Conservation (phyloP, 2,329 filamentous ascomycete genomes). For the Paracorniculantispora psalliotae region DNA sequence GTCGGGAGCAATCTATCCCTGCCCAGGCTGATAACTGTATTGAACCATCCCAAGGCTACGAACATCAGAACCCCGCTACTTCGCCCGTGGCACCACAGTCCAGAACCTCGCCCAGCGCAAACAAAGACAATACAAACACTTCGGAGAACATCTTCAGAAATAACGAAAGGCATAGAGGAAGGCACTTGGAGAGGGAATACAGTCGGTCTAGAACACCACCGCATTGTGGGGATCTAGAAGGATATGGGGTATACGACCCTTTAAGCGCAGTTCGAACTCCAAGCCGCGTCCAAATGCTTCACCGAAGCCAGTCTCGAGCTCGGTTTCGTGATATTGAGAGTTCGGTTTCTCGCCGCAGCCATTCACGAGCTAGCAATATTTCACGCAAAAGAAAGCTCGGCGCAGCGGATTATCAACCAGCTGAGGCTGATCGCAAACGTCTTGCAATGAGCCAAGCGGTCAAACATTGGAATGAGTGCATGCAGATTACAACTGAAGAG, state of each 20-base stretch:
- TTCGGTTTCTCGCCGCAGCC: neutral
- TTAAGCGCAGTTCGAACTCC: neutral
- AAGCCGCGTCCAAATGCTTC: neutral
- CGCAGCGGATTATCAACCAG: neutral
- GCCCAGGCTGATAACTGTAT: neutral
- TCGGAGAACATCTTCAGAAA: neutral
- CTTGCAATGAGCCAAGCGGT: conserved; percentile 15
- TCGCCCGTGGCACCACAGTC: neutral
- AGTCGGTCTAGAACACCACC: neutral
- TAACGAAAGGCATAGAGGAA: too few relatives aligned
- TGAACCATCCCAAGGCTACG: neutral
- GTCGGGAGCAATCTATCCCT: neutral
- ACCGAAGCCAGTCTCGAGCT: neutral
- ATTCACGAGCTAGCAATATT: conserved; percentile 9
- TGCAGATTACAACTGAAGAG: conserved; percentile 7
- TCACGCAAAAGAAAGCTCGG: neutral
- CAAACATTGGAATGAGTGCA: conserved; percentile 18
- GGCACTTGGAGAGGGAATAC: neutral
- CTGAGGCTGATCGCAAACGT: conserved; percentile 8
- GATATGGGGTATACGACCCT: neutral
- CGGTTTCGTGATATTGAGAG: neutral
- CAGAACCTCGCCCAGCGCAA: neutral
- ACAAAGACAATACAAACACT: neutral
- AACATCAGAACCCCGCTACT: neutral
- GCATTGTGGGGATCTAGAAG: conserved; percentile 9